Base-by-base conservation (phyloP, 306 rosid genomes). In the Senna siamea region DNA sequence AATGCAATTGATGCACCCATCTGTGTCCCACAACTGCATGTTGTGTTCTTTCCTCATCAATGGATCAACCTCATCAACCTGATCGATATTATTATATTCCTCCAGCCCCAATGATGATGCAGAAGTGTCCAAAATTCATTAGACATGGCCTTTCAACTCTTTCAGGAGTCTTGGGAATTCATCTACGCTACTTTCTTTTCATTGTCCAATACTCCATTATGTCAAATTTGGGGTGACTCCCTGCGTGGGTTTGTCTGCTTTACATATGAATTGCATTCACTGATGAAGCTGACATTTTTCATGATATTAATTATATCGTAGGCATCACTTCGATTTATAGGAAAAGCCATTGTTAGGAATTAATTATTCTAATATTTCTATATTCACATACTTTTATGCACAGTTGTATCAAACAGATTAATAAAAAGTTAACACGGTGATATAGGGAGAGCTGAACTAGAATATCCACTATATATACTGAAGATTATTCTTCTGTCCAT, bases 111-210 rank as follows among this genome's bases (percentile, higher is more conserved):
- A 7, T 72, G 52, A 56, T 48, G 17, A 57, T 34, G 56, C 37
- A 66, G 26, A 72, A 72, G 38, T 26, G 46, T 32, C 61, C 68
- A 63, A 32, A 64, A 10, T 34, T 63, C 26, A 26, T 43, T 9
- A 1, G n/a, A n/a, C n/a, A n/a, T n/a, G n/a, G n/a, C n/a, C n/a
- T n/a, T n/a, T n/a, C n/a, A n/a, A n/a, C n/a, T 30, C 43, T 26
- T 40, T 57, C 28, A 9, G 8, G 26, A 55, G 67, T 10, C 65
- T 66, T 53, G 19, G 75, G 20, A 60, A 35, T 60, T 10, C 66
- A 8, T 59, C 46, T 59, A 32, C 44, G 26, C 66, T 19, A 15
- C 66, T 8, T n/a, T 34, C 22, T 17, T 60, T 34, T 60, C 65
- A 32, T 32, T 26, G 30, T 26, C 30, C 30, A 26, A 26, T 26